A percentile compares a stretch with the other conserved stretches of the same genome.
These are phyloP conservation scores for Sarocladium strictum DNA, from an alignment of 2,329 filamentous ascomycete species.

Conservation along the genomic window DNA sequence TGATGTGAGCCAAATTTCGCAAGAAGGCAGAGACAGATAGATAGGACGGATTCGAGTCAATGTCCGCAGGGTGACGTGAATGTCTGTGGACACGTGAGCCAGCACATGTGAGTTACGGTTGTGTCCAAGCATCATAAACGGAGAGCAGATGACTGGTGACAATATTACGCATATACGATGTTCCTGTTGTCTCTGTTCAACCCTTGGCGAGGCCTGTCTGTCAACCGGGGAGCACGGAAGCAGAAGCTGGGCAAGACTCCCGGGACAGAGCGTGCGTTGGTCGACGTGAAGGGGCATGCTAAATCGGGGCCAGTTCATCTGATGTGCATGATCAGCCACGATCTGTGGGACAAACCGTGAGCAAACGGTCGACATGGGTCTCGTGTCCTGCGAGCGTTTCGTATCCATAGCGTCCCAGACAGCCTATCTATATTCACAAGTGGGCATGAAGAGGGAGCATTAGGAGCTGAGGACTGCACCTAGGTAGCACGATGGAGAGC, in stretches of 20 bases:
- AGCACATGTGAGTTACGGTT: too few species aligned
- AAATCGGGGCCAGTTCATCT: background rate
- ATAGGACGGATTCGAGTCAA: too few species aligned
- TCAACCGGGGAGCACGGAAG: background rate
- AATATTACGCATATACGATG: too few species aligned
- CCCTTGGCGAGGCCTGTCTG: background rate
- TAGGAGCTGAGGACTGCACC: background rate
- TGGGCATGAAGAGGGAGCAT: background rate
- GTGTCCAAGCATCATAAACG: too few species aligned
- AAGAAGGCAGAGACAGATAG: too few species aligned
- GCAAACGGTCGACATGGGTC: background rate
- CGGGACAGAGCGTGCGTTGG: background rate
- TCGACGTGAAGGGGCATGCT: too few species aligned
- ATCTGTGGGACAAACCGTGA: conserved; percentile 2
- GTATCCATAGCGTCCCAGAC: background rate
- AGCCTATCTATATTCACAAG: too few species aligned
- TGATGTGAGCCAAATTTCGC: too few species aligned
- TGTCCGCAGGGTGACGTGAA: too few species aligned
- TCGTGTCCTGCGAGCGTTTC: background rate
- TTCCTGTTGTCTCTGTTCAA: background rate
- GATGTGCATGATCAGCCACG: conserved; percentile 9
- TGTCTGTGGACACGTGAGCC: too few species aligned
- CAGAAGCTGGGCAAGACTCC: background rate
- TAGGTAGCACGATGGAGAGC: too few species aligned
- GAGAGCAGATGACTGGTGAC: too few species aligned